Evolutionary conservation across 305 asterid genomes (phyloP).

Genomic region (Solanum hybrid): DNA sequence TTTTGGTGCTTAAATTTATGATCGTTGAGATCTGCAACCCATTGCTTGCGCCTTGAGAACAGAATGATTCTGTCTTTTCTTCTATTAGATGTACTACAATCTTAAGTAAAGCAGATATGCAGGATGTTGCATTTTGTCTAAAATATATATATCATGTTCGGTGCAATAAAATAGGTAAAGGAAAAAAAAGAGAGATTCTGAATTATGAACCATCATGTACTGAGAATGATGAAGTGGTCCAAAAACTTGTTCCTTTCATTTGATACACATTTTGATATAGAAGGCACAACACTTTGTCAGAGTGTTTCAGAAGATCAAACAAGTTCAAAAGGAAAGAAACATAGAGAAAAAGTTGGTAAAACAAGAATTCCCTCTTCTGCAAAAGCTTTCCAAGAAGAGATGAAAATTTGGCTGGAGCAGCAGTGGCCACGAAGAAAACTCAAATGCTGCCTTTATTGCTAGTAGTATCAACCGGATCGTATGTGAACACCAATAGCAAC

Average conservation of each 20-base stretch:
- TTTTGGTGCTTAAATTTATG: neutral
- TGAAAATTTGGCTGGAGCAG: neutral
- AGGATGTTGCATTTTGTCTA: neutral
- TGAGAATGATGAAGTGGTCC: neutral
- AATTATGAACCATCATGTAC: neutral
- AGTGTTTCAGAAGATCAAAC: neutral
- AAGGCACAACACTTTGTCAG: neutral
- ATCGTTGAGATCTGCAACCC: neutral
- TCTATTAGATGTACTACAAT: neutral
- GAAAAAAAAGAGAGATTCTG: neutral
- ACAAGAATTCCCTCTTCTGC: neutral
- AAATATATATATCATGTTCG: neutral
- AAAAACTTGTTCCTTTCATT: neutral
- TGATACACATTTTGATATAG: neutral
- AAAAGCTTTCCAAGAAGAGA: neutral
- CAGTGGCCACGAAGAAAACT: neutral
- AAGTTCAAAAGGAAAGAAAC: neutral
- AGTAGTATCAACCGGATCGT: constrained; percentile 29
- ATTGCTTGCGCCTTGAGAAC: neutral
- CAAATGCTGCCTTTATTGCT: neutral
- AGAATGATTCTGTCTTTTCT: neutral
- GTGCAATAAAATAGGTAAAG: neutral
- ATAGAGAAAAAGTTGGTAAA: neutral
- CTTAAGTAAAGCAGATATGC: neutral
- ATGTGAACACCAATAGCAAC: constrained; percentile 82